Evolutionary conservation across 345 rosid genomes (phyloP), one percentile per base, ranked within the genome.

Genomic region (Cardamine resedifolia): DNA sequence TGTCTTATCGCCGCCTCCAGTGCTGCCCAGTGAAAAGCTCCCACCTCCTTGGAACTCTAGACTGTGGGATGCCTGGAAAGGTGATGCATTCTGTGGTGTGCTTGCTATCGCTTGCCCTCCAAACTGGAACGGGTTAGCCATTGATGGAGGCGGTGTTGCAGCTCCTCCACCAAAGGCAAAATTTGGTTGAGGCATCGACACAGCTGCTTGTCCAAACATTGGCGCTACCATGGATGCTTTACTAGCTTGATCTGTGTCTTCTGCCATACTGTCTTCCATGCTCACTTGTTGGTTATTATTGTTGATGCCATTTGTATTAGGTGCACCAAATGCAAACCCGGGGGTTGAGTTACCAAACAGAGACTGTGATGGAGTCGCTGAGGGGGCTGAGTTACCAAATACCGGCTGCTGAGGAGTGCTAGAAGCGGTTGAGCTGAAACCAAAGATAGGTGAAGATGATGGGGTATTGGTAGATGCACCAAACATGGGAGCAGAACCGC

Each of bases 201-300:
- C 58, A 14, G 88, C 50, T 34, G 66, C 85, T 70, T 84, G 96
- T 65, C 81, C 84, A 79, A 85, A 87, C 44, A 68, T 69, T 8
- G 89, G 79, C 3, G 20, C 64, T 65, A 47, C 79, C 15, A 85
- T 8, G 11, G 87, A 71, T 24, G 83, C 64, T 36, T 61, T 75
- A 55, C 84, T 61, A 21, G 91, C 82, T 70, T 81, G 96, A 53
- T 87, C 80, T 6, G 87, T 83, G 85, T 96, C 99, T 83, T 92
- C 99, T 10, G 97, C 92, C 99, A 96, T 96, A 78, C 94, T 88
- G 78, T 96, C 98, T 81, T 95, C 99, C 92, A 90, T 81, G 80
- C 64, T 83, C 85, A 89, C 82, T 65, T 91, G 96, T 24, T 77
- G 79, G 80, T 86, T 94, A 71, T 75, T 86, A 71, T 75, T 86